Percentiles rank a stretch among this genome's conserved stretches.
phyloP scores from a whole-genome alignment of 768 basidiomycete genomes.

The Rhizopogon vulgaris region DNA sequence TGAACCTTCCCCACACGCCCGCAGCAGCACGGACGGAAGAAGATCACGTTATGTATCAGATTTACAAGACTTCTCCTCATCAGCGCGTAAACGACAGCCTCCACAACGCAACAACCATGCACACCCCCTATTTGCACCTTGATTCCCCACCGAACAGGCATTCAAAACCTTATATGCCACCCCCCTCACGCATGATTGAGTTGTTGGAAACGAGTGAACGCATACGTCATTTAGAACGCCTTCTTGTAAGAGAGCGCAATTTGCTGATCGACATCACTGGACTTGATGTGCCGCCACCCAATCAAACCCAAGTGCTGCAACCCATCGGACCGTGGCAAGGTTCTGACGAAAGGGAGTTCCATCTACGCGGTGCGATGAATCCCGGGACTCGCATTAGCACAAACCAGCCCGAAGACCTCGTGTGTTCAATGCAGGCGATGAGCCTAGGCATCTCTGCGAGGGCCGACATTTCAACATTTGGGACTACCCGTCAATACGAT shows the following conservation, averaged over 20 bases:
- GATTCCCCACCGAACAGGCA: not conserved
- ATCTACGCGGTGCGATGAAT: not conserved
- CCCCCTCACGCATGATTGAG: not conserved
- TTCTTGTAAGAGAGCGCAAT: not conserved
- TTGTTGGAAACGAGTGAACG: not conserved
- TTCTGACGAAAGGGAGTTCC: slow-evolving; percentile 1
- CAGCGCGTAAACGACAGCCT: not conserved
- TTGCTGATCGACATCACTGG: not conserved
- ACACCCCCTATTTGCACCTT: not conserved
- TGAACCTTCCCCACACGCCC: not conserved
- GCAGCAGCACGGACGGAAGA: not conserved
- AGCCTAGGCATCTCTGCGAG: not conserved
- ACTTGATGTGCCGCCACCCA: not conserved
- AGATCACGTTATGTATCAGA: not conserved
- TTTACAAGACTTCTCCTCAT: not conserved
- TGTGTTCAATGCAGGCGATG: not conserved
- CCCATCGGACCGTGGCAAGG: not conserved
- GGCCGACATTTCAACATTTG: not conserved
- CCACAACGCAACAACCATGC: not conserved
- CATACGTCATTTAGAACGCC: not conserved
- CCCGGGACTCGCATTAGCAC: not conserved
- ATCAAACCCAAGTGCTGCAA: not conserved
- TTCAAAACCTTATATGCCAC: not conserved
- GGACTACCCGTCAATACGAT: not conserved
- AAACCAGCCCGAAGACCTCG: not conserved